Base-by-base conservation (phyloP, 208 protist species). In the Kentomonas sorsogonicus region DNA sequence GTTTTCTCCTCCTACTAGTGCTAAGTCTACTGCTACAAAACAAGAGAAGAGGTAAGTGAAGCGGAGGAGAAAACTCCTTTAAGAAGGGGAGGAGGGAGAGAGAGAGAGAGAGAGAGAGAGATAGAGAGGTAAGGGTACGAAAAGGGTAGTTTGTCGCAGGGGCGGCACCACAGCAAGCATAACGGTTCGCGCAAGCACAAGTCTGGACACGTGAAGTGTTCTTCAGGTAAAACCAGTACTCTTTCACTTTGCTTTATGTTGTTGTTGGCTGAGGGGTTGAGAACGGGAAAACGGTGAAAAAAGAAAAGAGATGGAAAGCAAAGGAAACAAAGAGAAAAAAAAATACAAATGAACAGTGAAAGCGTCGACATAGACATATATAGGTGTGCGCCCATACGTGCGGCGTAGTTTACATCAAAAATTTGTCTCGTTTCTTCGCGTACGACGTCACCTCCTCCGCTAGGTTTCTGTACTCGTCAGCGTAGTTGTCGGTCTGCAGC, bases 401-500 rank as follows among this genome's bases (percentile, higher is more conserved):
- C 48, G 23, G 43, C 3, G 16, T 50, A 13, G 7, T 22, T 33
- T 39, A 31, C 23, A 41, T 25, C 27, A 11, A n/a, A n/a, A n/a
- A n/a, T 48, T 77, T 66, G 36, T 85, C 72, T 22, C 64, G 63
- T 22, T 70, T 75, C n/a, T 51, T 53, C 43, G 92, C 47, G 63
- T 89, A 95, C 6, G 68, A 55, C 44, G 85, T 73, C 7, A 95
- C 72, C 60, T 91, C 84, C 11, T 45, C 44, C 29, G 77, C 77
- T 40, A 95, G 74, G n/a, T 58, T 61, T 3, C 57, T 51, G 54
- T 88, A 95, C 53, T 91, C 88, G 1, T 64, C 18, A 45, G 73
- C 67, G 64, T 95, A 95, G 55, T 95, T 84, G 20, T 39, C 43
- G 15, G 64, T 60, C 45, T 82, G 69, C 30, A 95, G 74, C 36